Conservation (phyloP, 805 yeast species). For the Kodamaea kaohsiungensis region DNA sequence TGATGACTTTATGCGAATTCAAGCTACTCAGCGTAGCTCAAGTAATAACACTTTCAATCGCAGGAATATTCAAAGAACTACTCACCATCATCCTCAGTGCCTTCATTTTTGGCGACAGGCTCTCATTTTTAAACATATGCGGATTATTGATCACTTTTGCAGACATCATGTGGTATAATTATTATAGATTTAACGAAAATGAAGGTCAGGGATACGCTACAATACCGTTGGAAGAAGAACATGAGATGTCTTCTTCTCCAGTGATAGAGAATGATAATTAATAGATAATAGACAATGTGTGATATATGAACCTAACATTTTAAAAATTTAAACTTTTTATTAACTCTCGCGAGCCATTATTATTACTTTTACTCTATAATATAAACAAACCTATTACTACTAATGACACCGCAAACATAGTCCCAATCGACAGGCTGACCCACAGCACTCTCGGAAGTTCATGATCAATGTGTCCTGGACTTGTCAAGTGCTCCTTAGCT, state of each 20-base stretch:
- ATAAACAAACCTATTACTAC: neutral
- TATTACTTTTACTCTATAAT: neutral
- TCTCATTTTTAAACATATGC: constrained; percentile 64
- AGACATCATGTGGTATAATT: constrained; percentile 85
- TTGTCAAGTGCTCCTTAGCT: constrained; percentile 13
- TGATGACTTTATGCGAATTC: constrained; percentile 88
- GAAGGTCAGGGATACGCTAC: constrained; percentile 9
- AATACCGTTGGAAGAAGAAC: constrained; percentile 5
- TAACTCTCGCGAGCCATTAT: neutral
- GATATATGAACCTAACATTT: neutral
- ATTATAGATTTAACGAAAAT: constrained; percentile 47
- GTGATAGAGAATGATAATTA: constrained; percentile 4
- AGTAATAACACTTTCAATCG: constrained; percentile 82
- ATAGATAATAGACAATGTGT: constrained; percentile 1
- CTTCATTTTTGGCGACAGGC: constrained; percentile 69
- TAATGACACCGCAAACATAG: neutral
- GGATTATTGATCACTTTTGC: constrained; percentile 75
- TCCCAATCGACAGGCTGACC: neutral
- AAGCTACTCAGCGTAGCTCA: constrained; percentile 78
- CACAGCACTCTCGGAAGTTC: neutral
- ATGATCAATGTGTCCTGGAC: neutral
- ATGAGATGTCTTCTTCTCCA: neutral
- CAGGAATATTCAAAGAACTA: constrained; percentile 91
- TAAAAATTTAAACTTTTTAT: too few relatives aligned
- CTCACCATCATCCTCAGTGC: constrained; percentile 74